Percentiles rank a stretch among this genome's conserved stretches.
Conservation (phyloP, 495 filamentous ascomycete genomes). For the Aspergillus mulundensis region DNA sequence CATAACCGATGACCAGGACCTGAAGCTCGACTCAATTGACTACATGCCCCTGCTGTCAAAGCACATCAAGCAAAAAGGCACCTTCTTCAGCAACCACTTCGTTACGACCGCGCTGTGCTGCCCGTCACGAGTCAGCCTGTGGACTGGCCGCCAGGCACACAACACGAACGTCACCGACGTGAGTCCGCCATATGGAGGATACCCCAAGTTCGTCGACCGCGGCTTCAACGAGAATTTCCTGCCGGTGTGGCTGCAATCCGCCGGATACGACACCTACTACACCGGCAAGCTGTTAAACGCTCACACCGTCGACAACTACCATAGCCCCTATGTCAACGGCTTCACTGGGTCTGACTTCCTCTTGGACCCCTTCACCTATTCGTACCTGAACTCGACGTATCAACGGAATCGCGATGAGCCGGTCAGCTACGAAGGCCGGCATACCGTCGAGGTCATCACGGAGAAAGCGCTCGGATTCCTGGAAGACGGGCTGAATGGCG, state of each 20-base stretch:
- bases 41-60: slow-evolving; percentile 48
- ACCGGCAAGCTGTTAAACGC: slow-evolving; percentile 63
- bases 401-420: slow-evolving; percentile 52
- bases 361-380: slow-evolving; percentile 61
- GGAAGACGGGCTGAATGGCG: slow-evolving; percentile 51
- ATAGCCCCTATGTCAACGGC: slow-evolving; percentile 49
- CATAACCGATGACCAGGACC: slow-evolving; percentile 57
- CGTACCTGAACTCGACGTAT: slow-evolving; percentile 55
- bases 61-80: slow-evolving; percentile 47
- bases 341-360: slow-evolving; percentile 53
- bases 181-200: slow-evolving; percentile 55
- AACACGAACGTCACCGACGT: slow-evolving; percentile 70
- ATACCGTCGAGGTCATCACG: slow-evolving; percentile 52
- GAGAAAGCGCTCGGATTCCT: slow-evolving; percentile 54
- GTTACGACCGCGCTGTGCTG: slow-evolving; percentile 58
- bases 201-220: slow-evolving; percentile 59
- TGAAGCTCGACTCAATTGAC: slow-evolving; percentile 51
- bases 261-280: slow-evolving; percentile 63
- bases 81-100: slow-evolving; percentile 48
- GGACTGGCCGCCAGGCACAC: slow-evolving; percentile 59
- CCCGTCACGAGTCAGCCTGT: slow-evolving; percentile 52
- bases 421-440: slow-evolving; percentile 43
- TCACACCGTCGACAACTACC: slow-evolving; percentile 50
- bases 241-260: slow-evolving; percentile 59
- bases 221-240: slow-evolving; percentile 59